Conservation (phyloP, 345 rosid genomes). For the Rubroshorea leprosula region DNA sequence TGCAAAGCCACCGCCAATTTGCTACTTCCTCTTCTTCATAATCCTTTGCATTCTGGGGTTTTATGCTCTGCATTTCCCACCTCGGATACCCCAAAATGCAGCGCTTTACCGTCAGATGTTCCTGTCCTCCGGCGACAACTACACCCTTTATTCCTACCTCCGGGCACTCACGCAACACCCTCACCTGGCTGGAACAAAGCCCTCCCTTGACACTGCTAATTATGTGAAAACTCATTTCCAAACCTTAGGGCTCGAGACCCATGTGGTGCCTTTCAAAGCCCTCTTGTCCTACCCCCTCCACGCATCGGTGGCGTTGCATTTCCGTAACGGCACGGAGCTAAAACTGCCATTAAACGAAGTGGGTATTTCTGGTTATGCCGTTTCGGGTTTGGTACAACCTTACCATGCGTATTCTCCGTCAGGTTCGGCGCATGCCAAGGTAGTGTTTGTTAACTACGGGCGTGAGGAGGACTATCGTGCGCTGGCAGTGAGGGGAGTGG, state of each 20-base stretch:
- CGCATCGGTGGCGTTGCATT: conserved; percentile 45
- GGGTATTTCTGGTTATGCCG: conserved; percentile 15
- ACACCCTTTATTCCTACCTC: conserved; percentile 72
- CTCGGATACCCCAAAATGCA: conserved; percentile 25
- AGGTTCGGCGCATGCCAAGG: conserved; percentile 48
- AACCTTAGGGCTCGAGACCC: conserved; percentile 51
- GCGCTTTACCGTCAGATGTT: conserved; percentile 41
- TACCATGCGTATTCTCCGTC: conserved; percentile 97
- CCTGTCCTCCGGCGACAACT: conserved; percentile 66
- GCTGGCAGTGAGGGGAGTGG: conserved; percentile 51
- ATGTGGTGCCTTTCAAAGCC: conserved; percentile 37
- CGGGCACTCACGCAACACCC: conserved; percentile 66
- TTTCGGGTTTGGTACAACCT: conserved; percentile 40
- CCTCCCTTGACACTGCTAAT: conserved; percentile 42
- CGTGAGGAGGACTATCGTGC: conserved; percentile 64
- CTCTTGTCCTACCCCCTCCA: conserved; percentile 71
- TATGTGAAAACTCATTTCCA: conserved; percentile 63
- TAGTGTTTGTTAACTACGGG: conserved; percentile 72
- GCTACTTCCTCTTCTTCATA: conserved; percentile 39
- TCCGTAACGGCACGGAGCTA: conserved; percentile 40
- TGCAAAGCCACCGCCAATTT: conserved; percentile 40
- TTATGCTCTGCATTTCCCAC: conserved; percentile 42
- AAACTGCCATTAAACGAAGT: conserved; percentile 41
- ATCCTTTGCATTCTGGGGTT: conserved; percentile 51
- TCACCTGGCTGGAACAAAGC: conserved; percentile 82